These are phyloP conservation scores for Aspergillus spinulosporus DNA, from an alignment of 2,329 filamentous ascomycete species.

Conservation along the genomic window DNA sequence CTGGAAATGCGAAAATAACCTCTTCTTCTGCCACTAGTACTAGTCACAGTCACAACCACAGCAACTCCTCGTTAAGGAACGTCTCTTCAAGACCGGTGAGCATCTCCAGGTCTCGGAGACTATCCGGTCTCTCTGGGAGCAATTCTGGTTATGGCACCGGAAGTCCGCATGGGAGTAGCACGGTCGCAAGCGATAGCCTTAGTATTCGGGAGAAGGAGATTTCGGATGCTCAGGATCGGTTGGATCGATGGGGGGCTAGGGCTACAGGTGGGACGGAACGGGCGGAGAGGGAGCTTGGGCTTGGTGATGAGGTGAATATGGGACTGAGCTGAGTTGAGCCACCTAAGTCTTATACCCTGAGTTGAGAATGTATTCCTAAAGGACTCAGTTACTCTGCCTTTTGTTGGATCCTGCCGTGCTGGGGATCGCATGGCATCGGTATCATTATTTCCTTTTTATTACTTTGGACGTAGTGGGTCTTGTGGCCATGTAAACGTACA, in stretches of 20 bases:
- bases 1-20: slow-evolving; percentile 23
- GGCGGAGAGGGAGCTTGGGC: slow-evolving; percentile 64
- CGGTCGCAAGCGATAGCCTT: slow-evolving; percentile 31
- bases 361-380: slow-evolving; percentile 3
- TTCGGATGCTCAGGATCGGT: slow-evolving; percentile 47
- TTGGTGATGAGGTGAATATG: slow-evolving; percentile 84
- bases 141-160: slow-evolving; percentile 14
- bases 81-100: slow-evolving; percentile 32
- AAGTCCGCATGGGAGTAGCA: slow-evolving; percentile 26
- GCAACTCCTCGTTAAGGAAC: slow-evolving; percentile 18
- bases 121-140: slow-evolving; percentile 28
- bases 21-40: slow-evolving; percentile 15
- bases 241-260: slow-evolving; percentile 55
- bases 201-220: slow-evolving; percentile 42
- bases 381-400: neutral
- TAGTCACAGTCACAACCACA: slow-evolving; percentile 16
- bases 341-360: neutral
- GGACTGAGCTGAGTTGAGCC: slow-evolving; percentile 64
- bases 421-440: neutral
- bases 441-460: slow-evolving; percentile 2
- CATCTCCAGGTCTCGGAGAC: slow-evolving; percentile 30
- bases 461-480: neutral
- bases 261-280: slow-evolving; percentile 55
- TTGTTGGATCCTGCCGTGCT: neutral
- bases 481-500: neutral